A percentile compares a stretch with the other conserved stretches of the same genome.
Conservation (phyloP, 2,329 filamentous ascomycete genomes). For the Ascocoryne sarcoides region DNA sequence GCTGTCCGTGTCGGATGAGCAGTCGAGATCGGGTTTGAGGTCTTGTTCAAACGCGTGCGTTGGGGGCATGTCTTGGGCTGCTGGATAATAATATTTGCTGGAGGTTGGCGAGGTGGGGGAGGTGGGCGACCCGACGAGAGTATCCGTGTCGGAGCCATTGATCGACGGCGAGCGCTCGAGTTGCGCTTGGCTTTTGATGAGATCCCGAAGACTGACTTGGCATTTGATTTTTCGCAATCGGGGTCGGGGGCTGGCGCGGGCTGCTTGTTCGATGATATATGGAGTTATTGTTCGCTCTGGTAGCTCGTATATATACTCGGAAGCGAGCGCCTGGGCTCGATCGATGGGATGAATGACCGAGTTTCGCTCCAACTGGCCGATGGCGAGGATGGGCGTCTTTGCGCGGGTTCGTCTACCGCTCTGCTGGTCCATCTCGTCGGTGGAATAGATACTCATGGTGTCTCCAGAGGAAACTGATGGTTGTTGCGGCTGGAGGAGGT, state of each 20-base stretch:
- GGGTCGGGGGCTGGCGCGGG: slow-evolving; percentile 1
- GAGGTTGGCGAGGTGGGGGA: slow-evolving; percentile 8
- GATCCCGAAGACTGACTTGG: slow-evolving; percentile 22
- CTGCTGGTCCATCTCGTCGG: slow-evolving; percentile 4
- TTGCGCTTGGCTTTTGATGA: slow-evolving; percentile 15
- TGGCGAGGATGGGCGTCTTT: slow-evolving; percentile 24
- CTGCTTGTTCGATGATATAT: slow-evolving; percentile 1
- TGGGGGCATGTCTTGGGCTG: background rate
- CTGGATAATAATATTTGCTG: slow-evolving; percentile 2
- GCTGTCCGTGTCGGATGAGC: slow-evolving; percentile 4
- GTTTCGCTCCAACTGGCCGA: slow-evolving; percentile 23
- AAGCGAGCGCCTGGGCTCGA: slow-evolving; percentile 16
- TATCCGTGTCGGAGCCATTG: slow-evolving; percentile 18
- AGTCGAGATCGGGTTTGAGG: background rate
- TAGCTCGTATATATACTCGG: slow-evolving; percentile 18
- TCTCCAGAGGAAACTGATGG: slow-evolving; percentile 3
- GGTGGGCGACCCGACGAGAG: slow-evolving; percentile 13
- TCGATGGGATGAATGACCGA: slow-evolving; percentile 8
- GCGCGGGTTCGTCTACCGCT: slow-evolving; percentile 10
- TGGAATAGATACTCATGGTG: slow-evolving; percentile 10
- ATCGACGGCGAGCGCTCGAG: background rate
- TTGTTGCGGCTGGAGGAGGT: slow-evolving; percentile 2
- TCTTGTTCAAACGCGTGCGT: background rate
- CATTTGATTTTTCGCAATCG: slow-evolving; percentile 24
- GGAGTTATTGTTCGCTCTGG: slow-evolving; percentile 9